Conservation (phyloP, 2,329 filamentous ascomycete genomes). For the Corinectria fuckeliana region DNA sequence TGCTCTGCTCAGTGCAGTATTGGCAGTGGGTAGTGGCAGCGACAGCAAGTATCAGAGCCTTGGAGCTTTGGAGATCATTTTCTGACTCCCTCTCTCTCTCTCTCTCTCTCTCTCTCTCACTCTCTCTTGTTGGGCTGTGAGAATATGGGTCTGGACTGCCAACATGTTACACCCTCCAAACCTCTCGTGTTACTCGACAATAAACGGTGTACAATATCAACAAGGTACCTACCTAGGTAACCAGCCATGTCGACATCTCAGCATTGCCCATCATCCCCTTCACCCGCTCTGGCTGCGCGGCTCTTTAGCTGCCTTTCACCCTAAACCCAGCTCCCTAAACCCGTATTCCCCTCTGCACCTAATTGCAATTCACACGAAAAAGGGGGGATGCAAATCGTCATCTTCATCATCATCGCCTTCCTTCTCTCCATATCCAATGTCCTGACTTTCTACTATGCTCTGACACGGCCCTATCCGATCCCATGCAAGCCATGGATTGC, state of each 20-base stretch:
- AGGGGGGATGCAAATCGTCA: too few relatives aligned
- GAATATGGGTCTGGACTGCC: neutral
- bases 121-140: neutral
- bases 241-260: conserved; percentile 8
- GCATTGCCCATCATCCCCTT: conserved; percentile 12
- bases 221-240: too few relatives aligned
- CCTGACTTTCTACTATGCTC: neutral
- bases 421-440: neutral
- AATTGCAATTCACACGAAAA: neutral
- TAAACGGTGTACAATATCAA: conserved; percentile 2
- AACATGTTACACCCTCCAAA: neutral
- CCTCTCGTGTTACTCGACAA: neutral
- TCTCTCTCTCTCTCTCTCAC: too few relatives aligned
- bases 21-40: neutral
- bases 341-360: neutral
- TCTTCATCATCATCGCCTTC: neutral
- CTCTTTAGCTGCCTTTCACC: conserved; percentile 13
- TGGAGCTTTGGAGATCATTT: too few relatives aligned
- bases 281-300: conserved; percentile 2
- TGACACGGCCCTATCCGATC: conserved; percentile 1
- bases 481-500: conserved; percentile 15
- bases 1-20: neutral
- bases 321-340: neutral
- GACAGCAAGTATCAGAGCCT: neutral
- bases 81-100: too few relatives aligned